phyloP scores from a whole-genome alignment of 768 basidiomycete genomes.

The Pleurotus platypus region DNA sequence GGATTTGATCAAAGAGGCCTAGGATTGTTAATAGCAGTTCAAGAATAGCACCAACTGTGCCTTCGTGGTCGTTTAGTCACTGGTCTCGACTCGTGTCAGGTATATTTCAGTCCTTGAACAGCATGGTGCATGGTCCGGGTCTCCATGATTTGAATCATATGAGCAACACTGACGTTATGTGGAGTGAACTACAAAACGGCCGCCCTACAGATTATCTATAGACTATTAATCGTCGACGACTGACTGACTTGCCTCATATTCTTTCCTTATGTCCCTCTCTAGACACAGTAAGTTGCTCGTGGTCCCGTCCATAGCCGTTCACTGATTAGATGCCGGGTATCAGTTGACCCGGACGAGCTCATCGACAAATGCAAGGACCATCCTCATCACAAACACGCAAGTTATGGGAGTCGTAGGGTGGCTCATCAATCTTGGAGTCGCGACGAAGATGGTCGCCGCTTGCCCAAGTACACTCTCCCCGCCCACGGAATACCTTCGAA shows the following conservation, averaged over 20 bases:
- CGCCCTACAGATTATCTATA: too few relatives aligned
- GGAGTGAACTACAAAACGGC: neutral
- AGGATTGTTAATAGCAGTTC: neutral
- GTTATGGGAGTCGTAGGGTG: constrained; percentile 19
- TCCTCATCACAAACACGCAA: constrained; percentile 32
- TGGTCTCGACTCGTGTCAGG: neutral
- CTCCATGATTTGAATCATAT: neutral
- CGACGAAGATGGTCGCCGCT: constrained; percentile 33
- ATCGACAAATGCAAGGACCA: constrained; percentile 37
- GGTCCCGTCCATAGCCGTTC: neutral
- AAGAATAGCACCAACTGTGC: neutral
- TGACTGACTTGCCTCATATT: neutral
- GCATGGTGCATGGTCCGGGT: neutral
- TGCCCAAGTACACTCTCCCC: constrained; percentile 46
- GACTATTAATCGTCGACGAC: too few relatives aligned
- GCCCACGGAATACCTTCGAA: constrained; percentile 37
- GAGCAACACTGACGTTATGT: constrained; percentile 1
- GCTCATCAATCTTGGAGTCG: constrained; percentile 33
- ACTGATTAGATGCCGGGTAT: neutral
- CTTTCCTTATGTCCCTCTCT: constrained; percentile 29
- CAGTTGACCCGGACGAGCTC: constrained; percentile 49
- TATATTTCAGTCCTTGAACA: neutral
- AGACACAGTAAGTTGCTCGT: constrained; percentile 28
- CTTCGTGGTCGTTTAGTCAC: too few relatives aligned
- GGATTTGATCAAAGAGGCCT: constrained; percentile 22